Evolutionary conservation across 192 early-diverging fungal genomes (phyloP).

Genomic region (Coemansia umbellata): DNA sequence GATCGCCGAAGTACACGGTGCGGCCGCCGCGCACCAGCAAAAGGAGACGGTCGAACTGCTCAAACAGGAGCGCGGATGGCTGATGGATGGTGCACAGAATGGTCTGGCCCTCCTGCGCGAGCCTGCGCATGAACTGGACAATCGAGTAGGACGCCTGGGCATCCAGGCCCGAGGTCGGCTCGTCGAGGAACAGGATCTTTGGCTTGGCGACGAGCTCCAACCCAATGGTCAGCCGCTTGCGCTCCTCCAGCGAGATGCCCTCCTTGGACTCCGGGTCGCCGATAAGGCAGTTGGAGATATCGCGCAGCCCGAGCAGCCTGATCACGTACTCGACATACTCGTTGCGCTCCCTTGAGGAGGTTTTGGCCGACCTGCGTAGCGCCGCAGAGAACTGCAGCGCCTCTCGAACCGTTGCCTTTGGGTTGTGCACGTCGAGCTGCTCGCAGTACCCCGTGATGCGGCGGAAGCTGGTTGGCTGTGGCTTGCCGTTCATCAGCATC

Average conservation of each 20-base stretch:
- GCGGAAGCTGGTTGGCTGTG: slow-evolving; percentile 52
- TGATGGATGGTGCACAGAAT: slow-evolving; percentile 80
- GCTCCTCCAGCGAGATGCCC: slow-evolving; percentile 81
- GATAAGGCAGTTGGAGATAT: slow-evolving; percentile 63
- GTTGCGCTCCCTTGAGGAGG: slow-evolving; percentile 58
- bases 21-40: slow-evolving; percentile 71
- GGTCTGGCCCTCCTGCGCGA: slow-evolving; percentile 59
- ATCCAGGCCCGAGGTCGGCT: slow-evolving; percentile 78
- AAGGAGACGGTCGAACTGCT: slow-evolving; percentile 75
- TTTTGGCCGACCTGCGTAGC: slow-evolving; percentile 58
- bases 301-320: slow-evolving; percentile 64
- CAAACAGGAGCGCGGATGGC: slow-evolving; percentile 73
- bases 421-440: slow-evolving; percentile 74
- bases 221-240: slow-evolving; percentile 78
- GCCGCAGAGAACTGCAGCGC: slow-evolving; percentile 59
- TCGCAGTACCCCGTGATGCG: slow-evolving; percentile 75
- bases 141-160: slow-evolving; percentile 70
- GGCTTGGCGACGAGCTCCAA: slow-evolving; percentile 75
- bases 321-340: slow-evolving; percentile 72
- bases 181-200: slow-evolving; percentile 81
- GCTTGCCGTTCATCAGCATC: slow-evolving; percentile 61
- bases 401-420: slow-evolving; percentile 62
- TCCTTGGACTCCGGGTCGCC: slow-evolving; percentile 64
- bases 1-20: slow-evolving; percentile 79
- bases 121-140: slow-evolving; percentile 62